These are phyloP conservation scores for Candida michaelii DNA, from an alignment of 805 yeast genomes.

Conservation along the genomic window DNA sequence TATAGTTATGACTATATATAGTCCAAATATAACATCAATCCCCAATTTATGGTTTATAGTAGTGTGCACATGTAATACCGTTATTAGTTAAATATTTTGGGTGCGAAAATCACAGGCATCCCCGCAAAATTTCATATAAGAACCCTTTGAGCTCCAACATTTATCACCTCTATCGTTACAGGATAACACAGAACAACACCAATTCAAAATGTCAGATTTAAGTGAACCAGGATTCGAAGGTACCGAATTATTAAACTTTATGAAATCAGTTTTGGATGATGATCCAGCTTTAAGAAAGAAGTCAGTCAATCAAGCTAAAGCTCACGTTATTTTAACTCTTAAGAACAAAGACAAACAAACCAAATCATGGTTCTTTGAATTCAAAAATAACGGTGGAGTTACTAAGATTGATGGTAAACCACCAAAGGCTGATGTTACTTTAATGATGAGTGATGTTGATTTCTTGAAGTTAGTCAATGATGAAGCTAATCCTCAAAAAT, in stretches of 20 bases:
- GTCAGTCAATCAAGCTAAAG: slow-evolving; percentile 21
- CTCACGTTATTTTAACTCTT: slow-evolving; percentile 43
- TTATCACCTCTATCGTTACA: too few species aligned
- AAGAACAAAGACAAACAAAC: slow-evolving; percentile 54
- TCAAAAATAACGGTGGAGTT: slow-evolving; percentile 52
- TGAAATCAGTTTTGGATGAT: slow-evolving; percentile 23
- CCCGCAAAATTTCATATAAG: slow-evolving; percentile 1
- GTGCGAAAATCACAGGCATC: slow-evolving; percentile 18
- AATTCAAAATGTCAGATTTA: slow-evolving; percentile 18
- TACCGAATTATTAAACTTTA: slow-evolving; percentile 22
- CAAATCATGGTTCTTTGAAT: slow-evolving; percentile 62
- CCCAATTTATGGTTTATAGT: too few species aligned
- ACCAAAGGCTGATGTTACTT: slow-evolving; percentile 54
- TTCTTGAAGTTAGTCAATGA: slow-evolving; percentile 65
- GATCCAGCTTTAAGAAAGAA: slow-evolving; percentile 20
- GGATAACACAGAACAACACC: too few species aligned
- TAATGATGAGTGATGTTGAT: slow-evolving; percentile 59
- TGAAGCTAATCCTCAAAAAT: slow-evolving; percentile 74
- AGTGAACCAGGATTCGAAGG: slow-evolving; percentile 27
- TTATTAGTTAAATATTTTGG: too few species aligned
- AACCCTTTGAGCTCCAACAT: background rate
- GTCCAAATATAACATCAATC: too few species aligned
- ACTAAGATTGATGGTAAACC: slow-evolving; percentile 40
- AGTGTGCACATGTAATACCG: too few species aligned
- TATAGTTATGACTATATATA: too few species aligned